phyloP scores from a whole-genome alignment of 1,284 basidiomycete species.

The Ganoderma multipileum region DNA sequence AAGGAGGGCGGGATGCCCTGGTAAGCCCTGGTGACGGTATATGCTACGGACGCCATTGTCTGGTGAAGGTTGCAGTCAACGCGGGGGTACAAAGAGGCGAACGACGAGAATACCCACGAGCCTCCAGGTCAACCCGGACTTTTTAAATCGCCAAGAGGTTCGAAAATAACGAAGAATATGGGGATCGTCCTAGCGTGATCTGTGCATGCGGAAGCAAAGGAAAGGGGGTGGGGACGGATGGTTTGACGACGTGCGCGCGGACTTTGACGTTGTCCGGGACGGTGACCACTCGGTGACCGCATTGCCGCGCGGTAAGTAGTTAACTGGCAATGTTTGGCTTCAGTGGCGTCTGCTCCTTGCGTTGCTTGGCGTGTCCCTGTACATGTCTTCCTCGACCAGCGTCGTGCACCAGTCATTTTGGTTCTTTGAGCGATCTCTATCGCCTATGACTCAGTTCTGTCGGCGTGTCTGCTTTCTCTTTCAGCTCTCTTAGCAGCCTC shows the following conservation, averaged over 20 bases:
- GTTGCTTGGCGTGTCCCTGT: too few species aligned
- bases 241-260: background rate
- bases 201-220: background rate
- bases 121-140: background rate
- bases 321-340: conserved; percentile 14
- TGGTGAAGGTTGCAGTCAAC: background rate
- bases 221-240: background rate
- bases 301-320: background rate
- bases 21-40: conserved; percentile 7
- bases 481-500: too few species aligned
- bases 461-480: too few species aligned
- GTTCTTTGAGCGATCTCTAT: background rate
- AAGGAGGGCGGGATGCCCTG: conserved; percentile 45
- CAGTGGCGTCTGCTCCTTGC: conserved; percentile 8
- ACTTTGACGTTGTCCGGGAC: background rate
- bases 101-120: background rate
- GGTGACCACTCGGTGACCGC: background rate
- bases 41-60: conserved; percentile 28
- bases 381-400: too few species aligned
- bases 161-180: background rate
- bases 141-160: background rate
- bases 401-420: too few species aligned
- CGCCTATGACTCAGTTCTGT: too few species aligned
- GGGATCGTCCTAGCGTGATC: background rate
- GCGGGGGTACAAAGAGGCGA: background rate